Conservation (phyloP, 1,284 basidiomycete species). For the Irpex sp. region DNA sequence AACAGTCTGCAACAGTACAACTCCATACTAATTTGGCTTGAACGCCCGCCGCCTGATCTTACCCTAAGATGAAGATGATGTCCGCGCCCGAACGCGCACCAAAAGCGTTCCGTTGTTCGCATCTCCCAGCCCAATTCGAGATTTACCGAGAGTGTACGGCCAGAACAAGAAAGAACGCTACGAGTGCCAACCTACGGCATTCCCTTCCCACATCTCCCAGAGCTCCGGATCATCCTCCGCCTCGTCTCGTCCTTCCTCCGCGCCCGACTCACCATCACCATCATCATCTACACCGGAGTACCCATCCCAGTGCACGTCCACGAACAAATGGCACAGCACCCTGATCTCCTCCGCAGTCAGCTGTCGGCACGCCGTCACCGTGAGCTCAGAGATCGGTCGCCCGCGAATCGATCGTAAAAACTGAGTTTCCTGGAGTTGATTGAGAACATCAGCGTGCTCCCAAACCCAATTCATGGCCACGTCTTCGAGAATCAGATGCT, state of each 20-base stretch:
- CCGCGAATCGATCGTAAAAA: constrained; percentile 5
- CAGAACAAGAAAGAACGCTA: constrained; percentile 12
- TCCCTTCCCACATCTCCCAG: constrained; percentile 3
- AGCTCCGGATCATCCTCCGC: not conserved
- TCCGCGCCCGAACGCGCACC: not conserved
- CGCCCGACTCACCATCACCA: not conserved
- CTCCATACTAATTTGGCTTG: not conserved
- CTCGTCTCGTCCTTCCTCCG: not conserved
- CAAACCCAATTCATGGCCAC: constrained; percentile 7
- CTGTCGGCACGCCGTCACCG: constrained; percentile 6
- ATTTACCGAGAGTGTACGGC: not conserved
- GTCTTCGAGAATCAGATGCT: constrained; percentile 3
- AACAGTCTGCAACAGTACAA: no score
- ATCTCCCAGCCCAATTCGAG: not conserved
- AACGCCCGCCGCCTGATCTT: not conserved
- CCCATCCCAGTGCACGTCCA: constrained; percentile 13
- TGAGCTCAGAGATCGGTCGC: constrained; percentile 2
- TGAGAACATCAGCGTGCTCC: constrained; percentile 2
- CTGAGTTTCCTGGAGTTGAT: constrained; percentile 11
- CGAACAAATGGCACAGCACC: constrained; percentile 9
- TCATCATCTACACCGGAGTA: not conserved
- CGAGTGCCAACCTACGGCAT: constrained; percentile 4
- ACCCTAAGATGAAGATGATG: no score
- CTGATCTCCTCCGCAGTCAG: constrained; percentile 5
- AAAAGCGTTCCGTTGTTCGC: not conserved